Conservation (phyloP, 768 basidiomycete species). For the Russula lepida region DNA sequence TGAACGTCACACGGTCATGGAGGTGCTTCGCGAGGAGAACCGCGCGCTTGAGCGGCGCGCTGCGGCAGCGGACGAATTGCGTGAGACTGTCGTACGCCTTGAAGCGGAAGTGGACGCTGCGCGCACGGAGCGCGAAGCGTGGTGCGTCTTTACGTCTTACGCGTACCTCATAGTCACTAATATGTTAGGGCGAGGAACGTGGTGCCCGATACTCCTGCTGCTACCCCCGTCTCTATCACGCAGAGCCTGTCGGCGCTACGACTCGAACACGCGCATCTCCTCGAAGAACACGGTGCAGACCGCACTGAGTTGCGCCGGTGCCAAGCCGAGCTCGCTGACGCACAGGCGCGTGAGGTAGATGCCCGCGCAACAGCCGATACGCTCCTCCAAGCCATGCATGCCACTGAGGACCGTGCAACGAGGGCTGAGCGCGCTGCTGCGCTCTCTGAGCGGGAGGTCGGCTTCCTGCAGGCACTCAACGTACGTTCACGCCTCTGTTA, state of each 20-base stretch:
- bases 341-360: slow-evolving; percentile 25
- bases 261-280: slow-evolving; percentile 49
- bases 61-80: slow-evolving; percentile 41
- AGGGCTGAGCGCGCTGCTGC: slow-evolving; percentile 34
- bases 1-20: slow-evolving; percentile 50
- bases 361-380: slow-evolving; percentile 28
- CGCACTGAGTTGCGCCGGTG: slow-evolving; percentile 44
- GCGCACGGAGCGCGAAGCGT: slow-evolving; percentile 47
- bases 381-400: slow-evolving; percentile 32
- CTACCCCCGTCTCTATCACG: slow-evolving; percentile 46
- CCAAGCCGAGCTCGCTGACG: slow-evolving; percentile 39
- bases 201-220: slow-evolving; percentile 31
- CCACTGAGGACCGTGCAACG: slow-evolving; percentile 33
- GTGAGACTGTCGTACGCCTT: slow-evolving; percentile 45
- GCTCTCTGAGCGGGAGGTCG: slow-evolving; percentile 51
- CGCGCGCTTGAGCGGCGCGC: slow-evolving; percentile 50
- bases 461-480: slow-evolving; percentile 59
- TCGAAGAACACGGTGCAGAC: slow-evolving; percentile 60
- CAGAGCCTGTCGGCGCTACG: slow-evolving; percentile 54
- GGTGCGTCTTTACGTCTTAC: slow-evolving; percentile 31
- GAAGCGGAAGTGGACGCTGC: slow-evolving; percentile 62
- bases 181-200: slow-evolving; percentile 14
- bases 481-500: slow-evolving; percentile 31
- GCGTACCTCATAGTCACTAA: background rate
- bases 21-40: slow-evolving; percentile 71